phyloP scores from a whole-genome alignment of 23 red algal species.

The Gracilaria gracilis region DNA sequence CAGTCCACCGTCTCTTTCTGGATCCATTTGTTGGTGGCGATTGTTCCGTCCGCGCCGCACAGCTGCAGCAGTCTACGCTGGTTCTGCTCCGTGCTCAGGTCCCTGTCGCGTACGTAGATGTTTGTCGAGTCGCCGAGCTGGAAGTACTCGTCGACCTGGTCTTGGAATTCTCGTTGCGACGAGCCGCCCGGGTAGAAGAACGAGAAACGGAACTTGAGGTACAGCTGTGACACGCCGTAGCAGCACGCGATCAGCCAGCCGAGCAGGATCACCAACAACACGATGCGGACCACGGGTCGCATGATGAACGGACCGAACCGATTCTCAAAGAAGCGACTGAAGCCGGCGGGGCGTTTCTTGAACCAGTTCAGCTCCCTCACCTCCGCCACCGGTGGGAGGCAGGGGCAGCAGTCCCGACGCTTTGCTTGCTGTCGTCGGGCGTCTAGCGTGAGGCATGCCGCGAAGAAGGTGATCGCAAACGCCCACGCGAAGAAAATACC shows the following conservation, averaged over 20 bases:
- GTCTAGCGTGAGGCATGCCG: constrained; percentile 64
- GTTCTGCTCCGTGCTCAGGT: constrained; percentile 50
- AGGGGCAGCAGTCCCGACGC: constrained; percentile 61
- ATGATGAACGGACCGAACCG: constrained; percentile 64
- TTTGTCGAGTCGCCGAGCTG: constrained; percentile 33
- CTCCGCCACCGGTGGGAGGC: constrained; percentile 34
- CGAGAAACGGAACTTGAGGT: constrained; percentile 70
- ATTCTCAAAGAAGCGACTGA: constrained; percentile 68
- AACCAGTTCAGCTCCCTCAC: constrained; percentile 75
- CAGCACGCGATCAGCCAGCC: constrained; percentile 42
- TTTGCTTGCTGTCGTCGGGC: constrained; percentile 54
- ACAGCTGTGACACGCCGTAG: constrained; percentile 66
- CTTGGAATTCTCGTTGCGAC: constrained; percentile 63
- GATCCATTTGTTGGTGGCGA: constrained; percentile 65
- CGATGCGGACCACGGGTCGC: constrained; percentile 36
- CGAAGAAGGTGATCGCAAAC: constrained; percentile 71
- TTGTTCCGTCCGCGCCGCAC: constrained; percentile 39
- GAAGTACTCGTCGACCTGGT: constrained; percentile 54
- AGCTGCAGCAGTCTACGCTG: constrained; percentile 54
- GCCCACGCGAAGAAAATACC: constrained; percentile 71
- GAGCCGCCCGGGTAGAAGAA: constrained; percentile 80
- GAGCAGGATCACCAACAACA: constrained; percentile 46
- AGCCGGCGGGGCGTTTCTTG: constrained; percentile 46
- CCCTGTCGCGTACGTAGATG: constrained; percentile 66
- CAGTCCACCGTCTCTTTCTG: constrained; percentile 64